Percentiles rank a stretch among this genome's conserved stretches.
phyloP scores from a whole-genome alignment of 2,329 filamentous ascomycete species.

The Pseudocercospora musae region DNA sequence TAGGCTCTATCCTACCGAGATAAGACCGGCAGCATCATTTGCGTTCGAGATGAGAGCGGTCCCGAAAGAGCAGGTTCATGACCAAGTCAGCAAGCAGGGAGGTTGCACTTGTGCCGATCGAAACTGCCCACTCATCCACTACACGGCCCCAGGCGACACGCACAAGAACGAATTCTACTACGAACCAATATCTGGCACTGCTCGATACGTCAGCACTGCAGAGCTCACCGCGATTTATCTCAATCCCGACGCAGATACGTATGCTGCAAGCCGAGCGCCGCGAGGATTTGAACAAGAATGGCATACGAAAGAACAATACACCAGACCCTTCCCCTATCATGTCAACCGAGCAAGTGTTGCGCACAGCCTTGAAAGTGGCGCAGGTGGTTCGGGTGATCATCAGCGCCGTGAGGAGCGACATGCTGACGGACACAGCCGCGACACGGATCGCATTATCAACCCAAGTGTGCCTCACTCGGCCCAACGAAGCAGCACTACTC shows the following conservation, averaged over 20 bases:
- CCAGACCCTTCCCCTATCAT: slow-evolving; percentile 1
- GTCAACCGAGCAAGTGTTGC: background rate
- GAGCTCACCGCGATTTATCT: background rate
- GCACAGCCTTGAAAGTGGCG: background rate
- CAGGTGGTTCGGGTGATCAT: background rate
- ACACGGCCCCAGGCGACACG: background rate
- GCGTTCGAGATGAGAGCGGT: slow-evolving; percentile 4
- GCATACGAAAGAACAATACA: background rate
- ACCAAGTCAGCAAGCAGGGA: background rate
- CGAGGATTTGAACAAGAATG: slow-evolving; percentile 3
- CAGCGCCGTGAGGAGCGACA: background rate
- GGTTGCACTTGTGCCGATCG: background rate
- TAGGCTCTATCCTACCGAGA: slow-evolving; percentile 2
- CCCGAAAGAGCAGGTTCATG: background rate
- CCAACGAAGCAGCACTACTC: background rate
- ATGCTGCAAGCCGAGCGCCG: background rate
- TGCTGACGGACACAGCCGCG: background rate
- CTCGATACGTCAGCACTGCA: background rate
- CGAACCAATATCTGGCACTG: background rate
- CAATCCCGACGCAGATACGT: background rate
- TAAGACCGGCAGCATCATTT: slow-evolving; percentile 2
- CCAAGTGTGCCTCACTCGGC: background rate
- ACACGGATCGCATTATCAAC: background rate
- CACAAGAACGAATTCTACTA: background rate
- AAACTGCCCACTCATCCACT: background rate